Evolutionary conservation across 805 yeast genomes (phyloP).

Genomic region (Candida sanyiensis): DNA sequence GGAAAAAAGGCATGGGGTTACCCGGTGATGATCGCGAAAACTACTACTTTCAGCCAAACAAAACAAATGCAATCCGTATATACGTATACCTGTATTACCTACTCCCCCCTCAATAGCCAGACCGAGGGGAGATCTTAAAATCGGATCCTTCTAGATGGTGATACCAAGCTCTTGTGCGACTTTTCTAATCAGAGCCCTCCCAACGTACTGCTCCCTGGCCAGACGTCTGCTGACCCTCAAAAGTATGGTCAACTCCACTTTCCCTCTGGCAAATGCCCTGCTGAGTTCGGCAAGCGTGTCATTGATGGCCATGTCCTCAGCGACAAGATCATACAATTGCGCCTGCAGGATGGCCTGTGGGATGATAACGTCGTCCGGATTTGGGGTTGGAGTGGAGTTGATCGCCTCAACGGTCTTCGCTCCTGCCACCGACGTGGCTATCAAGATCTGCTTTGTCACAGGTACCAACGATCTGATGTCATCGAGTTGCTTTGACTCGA

Average conservation of each 20-base stretch:
- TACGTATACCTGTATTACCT: not conserved
- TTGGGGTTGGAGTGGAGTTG: slow-evolving; percentile 25
- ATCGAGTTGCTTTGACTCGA: slow-evolving; percentile 30
- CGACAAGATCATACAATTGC: slow-evolving; percentile 58
- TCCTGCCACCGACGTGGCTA: slow-evolving; percentile 27
- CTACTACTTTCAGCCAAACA: not conserved
- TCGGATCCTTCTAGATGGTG: not conserved
- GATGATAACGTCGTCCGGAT: slow-evolving; percentile 39
- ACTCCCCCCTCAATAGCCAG: too few relatives aligned
- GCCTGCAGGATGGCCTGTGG: slow-evolving; percentile 49
- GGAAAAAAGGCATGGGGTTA: not conserved
- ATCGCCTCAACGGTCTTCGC: slow-evolving; percentile 30
- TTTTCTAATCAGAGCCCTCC: slow-evolving; percentile 42
- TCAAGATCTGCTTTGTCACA: slow-evolving; percentile 27
- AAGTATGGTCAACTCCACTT: slow-evolving; percentile 37
- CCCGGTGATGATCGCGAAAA: slow-evolving; percentile 1
- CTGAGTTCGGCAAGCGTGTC: slow-evolving; percentile 60
- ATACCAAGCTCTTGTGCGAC: slow-evolving; percentile 24
- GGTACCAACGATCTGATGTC: slow-evolving; percentile 23
- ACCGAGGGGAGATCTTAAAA: too few relatives aligned
- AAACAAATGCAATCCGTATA: not conserved
- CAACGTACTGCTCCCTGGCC: slow-evolving; percentile 59
- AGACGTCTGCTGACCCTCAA: slow-evolving; percentile 40
- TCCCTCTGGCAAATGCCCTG: slow-evolving; percentile 46
- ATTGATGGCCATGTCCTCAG: slow-evolving; percentile 64